Conservation (phyloP, 2,329 filamentous ascomycete species). For the Ciborinia camelliae region DNA sequence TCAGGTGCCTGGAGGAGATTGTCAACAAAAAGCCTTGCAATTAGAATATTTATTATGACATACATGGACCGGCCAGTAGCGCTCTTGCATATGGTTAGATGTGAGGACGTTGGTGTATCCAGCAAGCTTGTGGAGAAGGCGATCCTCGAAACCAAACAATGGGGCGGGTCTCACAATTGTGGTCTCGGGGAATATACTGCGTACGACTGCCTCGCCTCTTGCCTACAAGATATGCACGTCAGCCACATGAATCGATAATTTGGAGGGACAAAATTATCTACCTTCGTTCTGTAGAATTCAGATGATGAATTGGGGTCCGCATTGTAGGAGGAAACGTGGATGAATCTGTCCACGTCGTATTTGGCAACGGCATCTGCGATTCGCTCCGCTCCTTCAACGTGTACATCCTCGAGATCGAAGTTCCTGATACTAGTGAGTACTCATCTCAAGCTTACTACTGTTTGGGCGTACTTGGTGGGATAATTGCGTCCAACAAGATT, state of each 20-base stretch:
- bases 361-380: constrained; percentile 94
- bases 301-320: constrained; percentile 75
- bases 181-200: constrained; percentile 91
- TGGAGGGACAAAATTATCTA: background rate
- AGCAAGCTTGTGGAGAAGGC: constrained; percentile 81
- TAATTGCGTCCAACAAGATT: constrained; percentile 94
- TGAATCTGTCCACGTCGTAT: constrained; percentile 95
- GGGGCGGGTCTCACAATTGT: constrained; percentile 94
- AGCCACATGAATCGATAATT: background rate
- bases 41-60: background rate
- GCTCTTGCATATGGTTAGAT: constrained; percentile 89
- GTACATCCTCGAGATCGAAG: constrained; percentile 87
- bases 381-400: constrained; percentile 86
- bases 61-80: constrained; percentile 88
- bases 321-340: constrained; percentile 95
- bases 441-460: background rate
- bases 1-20: constrained; percentile 66
- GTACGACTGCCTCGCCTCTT: constrained; percentile 75
- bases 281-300: constrained; percentile 90
- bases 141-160: constrained; percentile 93
- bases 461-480: constrained; percentile 74
- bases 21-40: constrained; percentile 13
- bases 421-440: constrained; percentile 60
- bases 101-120: constrained; percentile 78
- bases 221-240: constrained; percentile 47